Base-by-base conservation (phyloP, 179 eudicot species). In the Gypsophila paniculata region DNA sequence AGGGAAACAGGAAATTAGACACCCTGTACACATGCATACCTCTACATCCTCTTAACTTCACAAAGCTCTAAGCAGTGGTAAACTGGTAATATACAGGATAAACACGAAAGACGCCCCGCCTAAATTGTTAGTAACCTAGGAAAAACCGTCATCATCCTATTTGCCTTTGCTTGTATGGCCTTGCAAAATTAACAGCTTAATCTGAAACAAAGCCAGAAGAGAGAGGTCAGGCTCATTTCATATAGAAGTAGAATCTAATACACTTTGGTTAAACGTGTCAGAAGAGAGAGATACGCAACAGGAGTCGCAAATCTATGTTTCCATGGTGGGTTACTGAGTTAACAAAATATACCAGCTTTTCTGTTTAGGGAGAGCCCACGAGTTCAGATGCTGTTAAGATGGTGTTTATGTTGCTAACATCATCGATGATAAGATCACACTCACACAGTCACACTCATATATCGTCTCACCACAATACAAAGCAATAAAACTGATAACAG, bases 11-110 rank as follows among this genome's bases (percentile, higher is more conserved):
- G 19, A 74, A 29, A 9, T 42, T 42, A 42, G 46, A 78, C 73
- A 82, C 78, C 78, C 86, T 88, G 86, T 87, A 88, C 93, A 62
- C 21, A 62, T 36, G 88, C 76, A 74, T 85, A 81, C 87, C 89
- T 84, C 87, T 80, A 74, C 75, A 68, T 66, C 80, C 82, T 79
- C 86, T 68, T 68, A 82, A 80, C 87, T 81, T 81, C 83, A 74
- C 73, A 65, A 74, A 71, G 60, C 73, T 76, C 78, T 77, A 78
- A 82, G 80, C 77, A 66, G 79, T 76, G 75, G 72, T 82, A 84
- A 80, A 66, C 78, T 76, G 75, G 72, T 82, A 84, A 80, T 89
- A 66, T 88, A 91, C 96, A 91, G 66, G 72, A 80, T 76, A 54
- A 74, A 76, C 82, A 83, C 85, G 57, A 65, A 76, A 81, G 78